Base-by-base conservation (phyloP, 768 basidiomycete species). In the Trametes sanguinea region DNA sequence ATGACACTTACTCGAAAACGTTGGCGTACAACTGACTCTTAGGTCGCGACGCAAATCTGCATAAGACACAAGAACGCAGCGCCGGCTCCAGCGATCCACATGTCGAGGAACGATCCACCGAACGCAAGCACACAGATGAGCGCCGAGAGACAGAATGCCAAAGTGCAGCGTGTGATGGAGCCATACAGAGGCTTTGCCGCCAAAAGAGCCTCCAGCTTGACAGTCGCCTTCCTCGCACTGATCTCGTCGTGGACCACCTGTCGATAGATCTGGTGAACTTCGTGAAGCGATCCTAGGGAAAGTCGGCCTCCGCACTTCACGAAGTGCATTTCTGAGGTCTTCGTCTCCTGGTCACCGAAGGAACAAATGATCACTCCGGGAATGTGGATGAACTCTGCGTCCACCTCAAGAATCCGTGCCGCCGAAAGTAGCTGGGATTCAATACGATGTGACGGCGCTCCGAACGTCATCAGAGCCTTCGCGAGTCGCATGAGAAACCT, bases 391-490 rank as follows among this genome's bases (percentile, higher is more conserved):
- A 95, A 95, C 72, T 95, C 92, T 47, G 93, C 92, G 72, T 93
- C 87, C 57, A 97, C 85, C 68, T 95, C 94, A 16, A 98, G 86
- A 54, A 95, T 94, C 14, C 87, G 83, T 0, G 95, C 92, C 7
- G 92, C 92, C 9, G 94, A 90, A 35, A 89, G 81, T 42, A 98
- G 85, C 72, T 97, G 95, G 2, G 93, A 89, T 75, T 96, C 94
- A 62, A 98, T 91, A 35, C 95, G 86, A 76, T 98, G 95, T 27
- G 92, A 94, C 0, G 94, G 94, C 16, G 94, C 92, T 4, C 94
- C 94, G 70, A 92, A 95, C 11, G 87, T 87, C 91, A 98, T 95
- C 43, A 97, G 79, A 16, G 92, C 87, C 62, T 88, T 84, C 14
- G 94, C 92, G 30, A 97, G 83, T 71, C 86, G 92, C 71, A 94